phyloP scores from a whole-genome alignment of 192 early-diverging fungal species.

The Borealophlyctis nickersoniae region DNA sequence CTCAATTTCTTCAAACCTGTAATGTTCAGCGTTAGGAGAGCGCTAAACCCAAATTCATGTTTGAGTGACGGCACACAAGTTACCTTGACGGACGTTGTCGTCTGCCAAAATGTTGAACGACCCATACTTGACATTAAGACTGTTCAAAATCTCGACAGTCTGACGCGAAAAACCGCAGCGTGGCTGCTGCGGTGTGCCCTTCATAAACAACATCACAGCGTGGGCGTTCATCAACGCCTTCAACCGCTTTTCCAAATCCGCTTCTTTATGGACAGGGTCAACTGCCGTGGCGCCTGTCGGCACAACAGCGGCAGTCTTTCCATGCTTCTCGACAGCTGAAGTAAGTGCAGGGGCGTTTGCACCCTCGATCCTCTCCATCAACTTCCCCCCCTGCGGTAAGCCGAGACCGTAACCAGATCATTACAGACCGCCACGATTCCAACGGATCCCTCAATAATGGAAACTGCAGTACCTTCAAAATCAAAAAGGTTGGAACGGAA shows the following conservation, averaged over 20 bases:
- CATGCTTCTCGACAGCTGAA: slow-evolving; percentile 64
- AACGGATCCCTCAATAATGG: neutral
- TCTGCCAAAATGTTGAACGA: slow-evolving; percentile 91
- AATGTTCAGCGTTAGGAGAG: slow-evolving; percentile 6
- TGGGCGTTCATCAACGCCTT: slow-evolving; percentile 38
- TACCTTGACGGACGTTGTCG: slow-evolving; percentile 85
- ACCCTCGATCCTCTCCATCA: slow-evolving; percentile 80
- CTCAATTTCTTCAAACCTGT: slow-evolving; percentile 75
- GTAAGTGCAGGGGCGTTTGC: slow-evolving; percentile 82
- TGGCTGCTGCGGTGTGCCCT: slow-evolving; percentile 88
- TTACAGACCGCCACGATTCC: slow-evolving; percentile 8
- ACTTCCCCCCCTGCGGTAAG: slow-evolving; percentile 53
- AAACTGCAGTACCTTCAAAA: slow-evolving; percentile 60
- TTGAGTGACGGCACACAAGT: too few species aligned
- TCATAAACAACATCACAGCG: slow-evolving; percentile 94
- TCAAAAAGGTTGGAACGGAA: slow-evolving; percentile 86
- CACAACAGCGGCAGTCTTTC: slow-evolving; percentile 32
- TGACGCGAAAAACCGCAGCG: slow-evolving; percentile 90
- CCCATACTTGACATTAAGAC: slow-evolving; percentile 73
- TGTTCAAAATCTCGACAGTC: slow-evolving; percentile 72
- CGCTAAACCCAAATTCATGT: slow-evolving; percentile 1
- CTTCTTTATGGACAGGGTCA: slow-evolving; percentile 31
- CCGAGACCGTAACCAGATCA: neutral
- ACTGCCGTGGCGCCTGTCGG: slow-evolving; percentile 3
- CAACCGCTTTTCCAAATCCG: slow-evolving; percentile 34